Conservation (phyloP, 164 flowering plant genomes). For the Magnolia officinalis region DNA sequence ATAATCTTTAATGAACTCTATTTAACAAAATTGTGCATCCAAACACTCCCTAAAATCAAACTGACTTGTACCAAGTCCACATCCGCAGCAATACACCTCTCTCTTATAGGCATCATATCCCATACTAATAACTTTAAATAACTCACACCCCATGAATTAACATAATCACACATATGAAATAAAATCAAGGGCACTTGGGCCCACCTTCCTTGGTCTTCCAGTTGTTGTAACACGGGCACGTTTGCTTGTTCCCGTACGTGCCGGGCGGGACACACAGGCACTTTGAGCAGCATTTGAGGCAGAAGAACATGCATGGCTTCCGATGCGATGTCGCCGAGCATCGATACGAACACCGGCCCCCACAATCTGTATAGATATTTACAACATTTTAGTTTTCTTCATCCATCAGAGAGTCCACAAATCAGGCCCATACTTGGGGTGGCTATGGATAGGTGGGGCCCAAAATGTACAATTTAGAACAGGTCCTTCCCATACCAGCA, state of each 20-base stretch:
- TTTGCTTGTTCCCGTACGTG: slow-evolving; percentile 37
- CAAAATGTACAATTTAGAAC: background rate
- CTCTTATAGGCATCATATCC: background rate
- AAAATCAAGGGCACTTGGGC: slow-evolving; percentile 40
- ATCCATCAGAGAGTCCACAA: background rate
- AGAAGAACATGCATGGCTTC: slow-evolving; percentile 51
- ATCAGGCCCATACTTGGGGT: background rate
- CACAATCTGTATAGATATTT: slow-evolving; percentile 35
- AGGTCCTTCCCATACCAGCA: background rate
- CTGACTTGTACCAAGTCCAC: too few species aligned
- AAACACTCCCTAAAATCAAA: too few species aligned
- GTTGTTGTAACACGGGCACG: slow-evolving; percentile 51
- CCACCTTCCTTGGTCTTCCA: slow-evolving; percentile 45
- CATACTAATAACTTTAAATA: background rate
- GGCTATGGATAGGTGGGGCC: background rate
- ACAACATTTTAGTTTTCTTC: background rate
- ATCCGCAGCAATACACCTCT: background rate
- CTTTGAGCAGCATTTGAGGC: slow-evolving; percentile 41
- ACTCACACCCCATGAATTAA: too few species aligned
- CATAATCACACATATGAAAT: too few species aligned
- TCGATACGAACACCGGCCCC: slow-evolving; percentile 35
- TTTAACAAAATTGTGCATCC: too few species aligned
- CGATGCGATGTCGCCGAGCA: slow-evolving; percentile 58
- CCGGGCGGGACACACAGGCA: slow-evolving; percentile 47
- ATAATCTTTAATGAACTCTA: too few species aligned